Percentiles rank a stretch among this genome's conserved stretches.
Evolutionary conservation across 768 basidiomycete genomes (phyloP).

Genomic region (Candolleomyces aberdarensis): DNA sequence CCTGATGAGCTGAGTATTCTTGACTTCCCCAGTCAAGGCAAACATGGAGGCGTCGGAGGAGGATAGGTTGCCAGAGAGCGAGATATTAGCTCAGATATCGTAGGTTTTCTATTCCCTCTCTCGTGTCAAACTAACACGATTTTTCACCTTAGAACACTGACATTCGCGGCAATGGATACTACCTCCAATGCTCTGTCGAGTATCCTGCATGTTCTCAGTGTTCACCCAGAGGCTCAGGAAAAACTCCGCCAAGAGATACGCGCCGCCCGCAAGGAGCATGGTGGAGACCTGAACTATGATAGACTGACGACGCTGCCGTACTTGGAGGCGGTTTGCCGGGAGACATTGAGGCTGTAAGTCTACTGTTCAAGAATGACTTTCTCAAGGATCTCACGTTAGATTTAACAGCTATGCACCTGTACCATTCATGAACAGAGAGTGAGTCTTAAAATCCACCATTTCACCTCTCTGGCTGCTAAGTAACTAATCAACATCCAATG

Average conservation of each 20-base stretch:
- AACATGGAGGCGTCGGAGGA: conserved; percentile 31
- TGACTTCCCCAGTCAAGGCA: conserved; percentile 25
- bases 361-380: background rate
- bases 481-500: background rate
- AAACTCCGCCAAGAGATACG: conserved; percentile 19
- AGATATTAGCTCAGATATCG: conserved; percentile 33
- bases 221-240: conserved; percentile 18
- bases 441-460: background rate
- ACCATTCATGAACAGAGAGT: conserved; percentile 18
- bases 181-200: conserved; percentile 19
- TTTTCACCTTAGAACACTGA: conserved; percentile 3
- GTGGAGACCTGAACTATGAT: conserved; percentile 32
- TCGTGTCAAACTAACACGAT: too few species aligned
- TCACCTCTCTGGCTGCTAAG: background rate
- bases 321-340: conserved; percentile 35
- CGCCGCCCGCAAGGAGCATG: conserved; percentile 19
- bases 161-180: conserved; percentile 24
- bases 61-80: conserved; percentile 32
- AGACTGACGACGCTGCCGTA: conserved; percentile 33
- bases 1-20: background rate
- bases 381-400: background rate
- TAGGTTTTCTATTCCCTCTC: conserved; percentile 8
- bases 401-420: conserved; percentile 19
- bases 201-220: conserved; percentile 15
- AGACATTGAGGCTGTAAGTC: conserved; percentile 34